Percentiles rank a stretch among this genome's conserved stretches.
phyloP scores from a whole-genome alignment of 2,329 filamentous ascomycete genomes.

The Chalara sp. region DNA sequence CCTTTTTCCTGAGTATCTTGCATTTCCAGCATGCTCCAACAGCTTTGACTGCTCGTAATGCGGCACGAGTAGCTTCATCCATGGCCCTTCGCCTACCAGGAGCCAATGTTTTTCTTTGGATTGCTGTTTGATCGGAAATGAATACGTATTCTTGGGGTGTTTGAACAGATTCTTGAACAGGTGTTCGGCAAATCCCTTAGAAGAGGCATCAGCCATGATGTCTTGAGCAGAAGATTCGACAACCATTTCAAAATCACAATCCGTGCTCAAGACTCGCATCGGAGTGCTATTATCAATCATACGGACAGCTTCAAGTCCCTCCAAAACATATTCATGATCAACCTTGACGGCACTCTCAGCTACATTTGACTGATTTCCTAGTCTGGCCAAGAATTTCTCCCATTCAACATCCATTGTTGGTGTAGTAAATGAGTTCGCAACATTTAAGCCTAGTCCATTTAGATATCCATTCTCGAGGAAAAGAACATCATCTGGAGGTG shows the following conservation, averaged over 20 bases:
- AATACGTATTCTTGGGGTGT: not conserved
- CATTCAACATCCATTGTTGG: not conserved
- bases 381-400: too few relatives aligned
- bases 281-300: too few relatives aligned
- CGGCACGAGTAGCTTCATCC: not conserved
- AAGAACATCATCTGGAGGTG: too few relatives aligned
- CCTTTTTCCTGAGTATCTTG: not conserved
- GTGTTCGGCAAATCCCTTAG: too few relatives aligned
- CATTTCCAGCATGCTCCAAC: not conserved
- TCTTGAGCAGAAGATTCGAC: too few relatives aligned
- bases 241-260: too few relatives aligned
- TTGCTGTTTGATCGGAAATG: not conserved
- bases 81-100: not conserved
- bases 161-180: too few relatives aligned
- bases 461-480: not conserved
- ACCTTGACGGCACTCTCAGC: not conserved
- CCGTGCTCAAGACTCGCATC: too few relatives aligned
- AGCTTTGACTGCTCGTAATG: not conserved
- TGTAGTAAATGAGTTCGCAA: not conserved
- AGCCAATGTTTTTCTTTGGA: not conserved
- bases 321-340: too few relatives aligned
- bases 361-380: not conserved
- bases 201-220: too few relatives aligned
- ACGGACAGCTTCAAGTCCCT: too few relatives aligned
- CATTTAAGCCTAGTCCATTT: not conserved